Base-by-base conservation (phyloP, 2,329 filamentous ascomycete species). In the Xylariaceae sp. region DNA sequence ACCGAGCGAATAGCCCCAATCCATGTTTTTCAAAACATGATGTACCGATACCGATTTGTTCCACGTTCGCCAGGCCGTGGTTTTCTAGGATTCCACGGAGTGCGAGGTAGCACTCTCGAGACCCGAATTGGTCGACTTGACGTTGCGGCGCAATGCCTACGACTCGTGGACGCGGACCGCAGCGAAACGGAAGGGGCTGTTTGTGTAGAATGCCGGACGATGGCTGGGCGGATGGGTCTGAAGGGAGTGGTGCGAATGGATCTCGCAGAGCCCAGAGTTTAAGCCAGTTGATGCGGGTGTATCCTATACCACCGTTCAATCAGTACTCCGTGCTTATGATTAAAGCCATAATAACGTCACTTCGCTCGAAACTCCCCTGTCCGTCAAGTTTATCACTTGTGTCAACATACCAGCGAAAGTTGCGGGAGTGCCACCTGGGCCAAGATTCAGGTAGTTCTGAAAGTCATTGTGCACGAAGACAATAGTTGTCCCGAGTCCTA, bases 1-100 rank as follows among this genome's bases (percentile, higher is more conserved):
- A 74, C 2, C 71, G 74, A 1, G 86, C 79, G 67, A 92, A 94
- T 0, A 95, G 75, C 0, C 85, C 89, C 6, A 89, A 77, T 39
- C 86, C 86, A 63, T 92, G 85, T 71, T 91, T 92, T 68, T 94
- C 89, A 58, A 94, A 84, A 62, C 87, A 91, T 1, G 85, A 89
- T 1, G 78, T 85, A 0, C 81, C 86, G 9, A 83, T 80, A 61
- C 75, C 78, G 48, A 86, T 74, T 14, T 67, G 68, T 1, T 70
- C 67, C 2, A 74, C 74, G 58, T 74, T 69, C n/a, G 59, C 60
- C 2, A 63, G 56, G 11, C 74, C 75, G 19, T 89, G 72, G 4
- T 66, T 65, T 48, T 76, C 68, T 43, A 90, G 73, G 2, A 76
- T 73, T 1, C 67, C 61, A 1, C 76, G 73, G 3, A 90, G 74